Evolutionary conservation across 2,329 filamentous ascomycete genomes (phyloP), one percentile per base, ranked within the genome.

Genomic region (Xylariaceae sp.): DNA sequence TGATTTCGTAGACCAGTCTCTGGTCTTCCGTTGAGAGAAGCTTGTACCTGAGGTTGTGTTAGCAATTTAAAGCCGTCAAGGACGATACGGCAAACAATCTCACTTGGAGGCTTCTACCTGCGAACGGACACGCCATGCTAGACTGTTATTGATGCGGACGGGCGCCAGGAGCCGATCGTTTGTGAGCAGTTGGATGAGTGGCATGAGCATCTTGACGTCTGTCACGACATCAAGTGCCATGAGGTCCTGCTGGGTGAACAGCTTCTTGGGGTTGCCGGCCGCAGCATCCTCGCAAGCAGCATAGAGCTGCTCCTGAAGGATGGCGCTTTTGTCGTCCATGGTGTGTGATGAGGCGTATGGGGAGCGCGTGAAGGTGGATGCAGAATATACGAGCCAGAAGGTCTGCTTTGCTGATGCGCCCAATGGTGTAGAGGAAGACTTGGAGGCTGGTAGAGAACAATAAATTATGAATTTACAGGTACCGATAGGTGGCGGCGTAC

Each of bases 1-100:
- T 91, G 54, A 88, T 79, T 51, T 83, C 81, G 74, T 94, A 97
- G 19, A 97, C 85, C 59, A 95, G 76, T 59, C 81, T 79, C 65
- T 84, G 78, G 53, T 97, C 91, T 57, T 91, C 81, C 45, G 79
- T 78, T 35, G 71, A 66, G 48, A 81, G 75, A 45, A 71, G 69
- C 50, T 75, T 76, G 62, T 81, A 82, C 53, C 78, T 81, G 48
- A 37, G 17, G 6, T 9, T 11, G 22, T 26, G 22, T 26, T 6
- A 26, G 22, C 22, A 26, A 26, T 11, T 6, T 33, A 22, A 13
- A 38, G 6, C 15, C 28, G 30, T 24, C 15, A 22, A 36, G 26
- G 15, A 17, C 35, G 33, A 32, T 35, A 37, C 19, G 24, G 37
- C 38, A 45, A 34, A 29, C 24, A 19, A 8, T 60, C 66, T 44